These are phyloP conservation scores for Zygoascus flipseniorum DNA, from an alignment of 805 yeast species.

Conservation along the genomic window DNA sequence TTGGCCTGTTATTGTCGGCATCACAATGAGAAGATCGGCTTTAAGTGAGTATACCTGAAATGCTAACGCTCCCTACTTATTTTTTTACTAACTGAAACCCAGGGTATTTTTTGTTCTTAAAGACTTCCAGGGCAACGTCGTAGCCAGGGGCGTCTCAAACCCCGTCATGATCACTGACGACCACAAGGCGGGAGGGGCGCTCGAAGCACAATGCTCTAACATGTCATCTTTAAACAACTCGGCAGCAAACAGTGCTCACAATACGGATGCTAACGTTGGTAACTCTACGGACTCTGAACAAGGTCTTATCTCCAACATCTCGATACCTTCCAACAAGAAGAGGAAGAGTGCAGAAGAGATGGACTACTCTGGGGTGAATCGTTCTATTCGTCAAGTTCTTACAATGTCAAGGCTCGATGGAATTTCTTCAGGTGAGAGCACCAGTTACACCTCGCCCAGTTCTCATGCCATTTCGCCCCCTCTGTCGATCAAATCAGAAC, in stretches of 20 bases:
- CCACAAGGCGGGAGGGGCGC: constrained; percentile 47
- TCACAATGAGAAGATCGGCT: constrained; percentile 84
- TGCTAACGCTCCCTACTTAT: too few relatives aligned
- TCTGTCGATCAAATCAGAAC: constrained; percentile 4
- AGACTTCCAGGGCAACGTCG: constrained; percentile 49
- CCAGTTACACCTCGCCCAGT: constrained; percentile 3
- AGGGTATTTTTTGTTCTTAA: constrained; percentile 40
- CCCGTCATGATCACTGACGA: constrained; percentile 91
- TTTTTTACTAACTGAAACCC: too few relatives aligned
- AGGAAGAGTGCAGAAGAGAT: neutral
- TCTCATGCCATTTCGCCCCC: constrained; percentile 4
- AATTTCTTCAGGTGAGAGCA: neutral
- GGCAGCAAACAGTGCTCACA: neutral
- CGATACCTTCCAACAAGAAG: neutral
- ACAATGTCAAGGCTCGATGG: neutral
- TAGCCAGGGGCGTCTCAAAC: constrained; percentile 64
- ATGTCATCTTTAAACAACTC: neutral
- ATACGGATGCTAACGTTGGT: neutral
- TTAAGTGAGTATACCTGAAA: constrained; percentile 31
- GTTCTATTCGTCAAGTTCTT: neutral
- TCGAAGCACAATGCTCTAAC: constrained; percentile 15
- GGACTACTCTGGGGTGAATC: neutral
- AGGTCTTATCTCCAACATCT: neutral
- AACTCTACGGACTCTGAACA: neutral
- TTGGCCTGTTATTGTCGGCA: constrained; percentile 83